These are phyloP conservation scores for Aspergillus sp. DNA, from an alignment of 2,329 filamentous ascomycete genomes.

Conservation along the genomic window DNA sequence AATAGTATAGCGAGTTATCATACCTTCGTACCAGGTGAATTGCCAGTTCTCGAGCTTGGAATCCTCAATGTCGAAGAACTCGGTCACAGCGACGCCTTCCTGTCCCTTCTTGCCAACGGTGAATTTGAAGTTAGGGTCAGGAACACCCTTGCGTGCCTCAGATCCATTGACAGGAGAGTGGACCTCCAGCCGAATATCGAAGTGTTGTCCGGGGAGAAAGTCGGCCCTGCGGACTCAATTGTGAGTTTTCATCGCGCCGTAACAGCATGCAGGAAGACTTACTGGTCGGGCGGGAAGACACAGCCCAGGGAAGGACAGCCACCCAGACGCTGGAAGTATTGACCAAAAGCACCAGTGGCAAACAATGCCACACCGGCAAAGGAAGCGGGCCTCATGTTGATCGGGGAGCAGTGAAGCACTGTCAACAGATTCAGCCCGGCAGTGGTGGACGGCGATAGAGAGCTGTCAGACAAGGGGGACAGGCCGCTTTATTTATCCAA, in stretches of 20 bases:
- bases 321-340: constrained; percentile 58
- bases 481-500: constrained; percentile 6
- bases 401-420: not conserved
- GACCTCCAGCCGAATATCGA: constrained; percentile 80
- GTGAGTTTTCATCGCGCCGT: not conserved
- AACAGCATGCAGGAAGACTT: constrained; percentile 19
- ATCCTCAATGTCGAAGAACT: constrained; percentile 70
- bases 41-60: constrained; percentile 76
- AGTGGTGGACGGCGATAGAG: constrained; percentile 1
- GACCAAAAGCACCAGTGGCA: constrained; percentile 37
- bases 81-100: constrained; percentile 54
- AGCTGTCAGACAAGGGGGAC: not conserved
- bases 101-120: constrained; percentile 66
- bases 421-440: constrained; percentile 5
- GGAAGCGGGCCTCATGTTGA: constrained; percentile 27
- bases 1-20: constrained; percentile 6
- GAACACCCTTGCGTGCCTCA: constrained; percentile 70
- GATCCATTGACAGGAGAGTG: constrained; percentile 80
- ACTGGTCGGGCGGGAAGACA: constrained; percentile 60
- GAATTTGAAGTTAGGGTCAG: constrained; percentile 71
- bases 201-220: constrained; percentile 79
- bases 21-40: constrained; percentile 78
- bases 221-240: constrained; percentile 57
- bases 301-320: constrained; percentile 58
- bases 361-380: constrained; percentile 26